Base-by-base conservation (phyloP, 805 yeast genomes). In the Wickerhamomyces canadensis region DNA sequence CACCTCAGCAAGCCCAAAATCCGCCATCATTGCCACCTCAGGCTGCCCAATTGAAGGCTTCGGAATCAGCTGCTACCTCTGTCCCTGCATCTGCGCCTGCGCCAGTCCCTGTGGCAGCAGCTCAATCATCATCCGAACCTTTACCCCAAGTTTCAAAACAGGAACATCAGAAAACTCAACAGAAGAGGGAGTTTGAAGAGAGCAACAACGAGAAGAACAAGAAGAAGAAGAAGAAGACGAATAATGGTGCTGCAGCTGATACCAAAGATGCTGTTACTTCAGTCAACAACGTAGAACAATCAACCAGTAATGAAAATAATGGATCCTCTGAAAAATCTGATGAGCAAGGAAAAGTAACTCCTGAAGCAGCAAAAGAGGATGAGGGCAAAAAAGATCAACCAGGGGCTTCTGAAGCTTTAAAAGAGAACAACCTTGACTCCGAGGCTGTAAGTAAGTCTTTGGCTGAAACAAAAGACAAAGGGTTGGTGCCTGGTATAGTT, bases 171-270 rank as follows among this genome's bases (percentile, higher is more conserved):
- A 35, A 32, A 16, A 29, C 15, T n/a, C 36, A 35, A 18, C 36
- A 38, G 9, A 41, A 41, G 33, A 35, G 44, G 23, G 44, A 41
- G 31, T 19, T 37, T 10, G 44, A 41, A 12, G 42, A 41, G 4
- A 34, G 16, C 9, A 27, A 15, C 7, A 8, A 15, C 2, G 38
- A 33, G 13, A 19, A 31, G n/a, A 38, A 35, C 21, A 41, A 41
- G 26, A 41, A 41, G 29, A 41, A 41, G 26, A 41, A 41, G 29
- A 25, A 25, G 4, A 41, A 35, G 27, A 18, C 36, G 11, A 31
- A 38, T 27, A 30, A 30, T 5, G 24, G 15, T 18, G 17, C 28
- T n/a, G n/a, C n/a, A n/a, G n/a, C n/a, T n/a, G n/a, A n/a, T n/a
- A n/a, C n/a, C n/a, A n/a, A n/a, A n/a, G n/a, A n/a, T n/a, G n/a